phyloP scores from a whole-genome alignment of 192 early-diverging fungal genomes.

The Gonapodya sp. region DNA sequence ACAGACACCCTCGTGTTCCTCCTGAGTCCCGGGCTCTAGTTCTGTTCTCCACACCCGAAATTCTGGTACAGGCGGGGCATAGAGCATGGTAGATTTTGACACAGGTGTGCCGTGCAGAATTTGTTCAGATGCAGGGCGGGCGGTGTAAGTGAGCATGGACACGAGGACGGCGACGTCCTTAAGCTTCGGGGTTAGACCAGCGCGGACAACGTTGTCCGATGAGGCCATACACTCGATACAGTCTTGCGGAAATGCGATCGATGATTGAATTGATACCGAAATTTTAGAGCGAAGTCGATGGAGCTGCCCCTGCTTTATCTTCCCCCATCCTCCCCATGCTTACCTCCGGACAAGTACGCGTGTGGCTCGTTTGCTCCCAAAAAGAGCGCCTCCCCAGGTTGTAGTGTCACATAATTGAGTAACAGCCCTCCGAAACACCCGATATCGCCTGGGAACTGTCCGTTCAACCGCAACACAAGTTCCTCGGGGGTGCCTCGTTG shows the following conservation, averaged over 20 bases:
- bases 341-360: constrained; percentile 86
- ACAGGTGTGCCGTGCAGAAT: constrained; percentile 55
- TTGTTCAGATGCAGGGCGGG: constrained; percentile 69
- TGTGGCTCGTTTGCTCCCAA: constrained; percentile 95
- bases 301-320: no score
- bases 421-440: constrained; percentile 82
- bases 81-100: constrained; percentile 47
- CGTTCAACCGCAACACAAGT: constrained; percentile 61
- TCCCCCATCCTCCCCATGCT: no score
- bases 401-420: constrained; percentile 73
- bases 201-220: constrained; percentile 92
- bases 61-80: constrained; percentile 95
- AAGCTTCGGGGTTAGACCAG: constrained; percentile 95
- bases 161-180: constrained; percentile 87
- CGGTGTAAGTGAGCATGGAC: constrained; percentile 84
- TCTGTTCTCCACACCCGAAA: constrained; percentile 71
- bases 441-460: constrained; percentile 79
- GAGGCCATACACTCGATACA: constrained; percentile 98
- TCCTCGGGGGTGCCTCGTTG: constrained; percentile 30
- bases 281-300: no score
- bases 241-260: constrained; percentile 40
- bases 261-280: no score
- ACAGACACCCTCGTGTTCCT: constrained; percentile 42
- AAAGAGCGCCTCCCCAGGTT: constrained; percentile 83
- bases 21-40: constrained; percentile 34